These are phyloP conservation scores for Nakazawaea ishiwadae DNA, from an alignment of 805 yeast genomes.

Conservation along the genomic window DNA sequence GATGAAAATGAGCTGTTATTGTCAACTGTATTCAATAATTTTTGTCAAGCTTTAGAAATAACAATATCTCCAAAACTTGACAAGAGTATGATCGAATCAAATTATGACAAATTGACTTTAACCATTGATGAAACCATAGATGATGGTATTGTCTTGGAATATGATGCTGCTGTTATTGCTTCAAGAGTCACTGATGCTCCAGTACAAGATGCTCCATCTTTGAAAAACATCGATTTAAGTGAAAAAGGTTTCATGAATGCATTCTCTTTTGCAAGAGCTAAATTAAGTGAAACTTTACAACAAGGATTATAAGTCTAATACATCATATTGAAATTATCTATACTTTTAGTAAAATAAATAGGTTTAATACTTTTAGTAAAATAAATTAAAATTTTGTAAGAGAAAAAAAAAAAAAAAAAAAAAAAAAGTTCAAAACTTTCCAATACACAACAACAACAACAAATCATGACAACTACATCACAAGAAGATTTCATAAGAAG, in stretches of 20 bases:
- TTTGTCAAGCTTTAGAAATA: conserved; percentile 77
- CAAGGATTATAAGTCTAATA: conserved; percentile 27
- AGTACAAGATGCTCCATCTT: conserved; percentile 52
- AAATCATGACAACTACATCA: conserved; percentile 1
- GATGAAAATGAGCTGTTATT: conserved; percentile 85
- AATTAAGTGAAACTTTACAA: conserved; percentile 36
- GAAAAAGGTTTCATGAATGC: conserved; percentile 81
- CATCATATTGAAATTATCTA: no score
- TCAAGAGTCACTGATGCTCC: conserved; percentile 91
- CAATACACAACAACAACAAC: not conserved
- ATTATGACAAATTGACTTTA: conserved; percentile 80
- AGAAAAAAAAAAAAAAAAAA: not conserved
- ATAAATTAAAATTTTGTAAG: no score
- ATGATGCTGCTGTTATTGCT: conserved; percentile 82
- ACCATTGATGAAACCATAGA: conserved; percentile 91
- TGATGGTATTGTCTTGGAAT: conserved; percentile 88
- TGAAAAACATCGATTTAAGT: conserved; percentile 57
- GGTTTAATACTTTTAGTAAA: not conserved
- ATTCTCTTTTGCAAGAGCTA: conserved; percentile 82
- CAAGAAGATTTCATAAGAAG: conserved; percentile 3
- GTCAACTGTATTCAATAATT: conserved; percentile 69
- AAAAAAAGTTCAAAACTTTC: no score
- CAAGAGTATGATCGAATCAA: conserved; percentile 69
- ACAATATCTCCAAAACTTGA: conserved; percentile 70
- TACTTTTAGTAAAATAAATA: not conserved